Evolutionary conservation across 2,329 filamentous ascomycete genomes (phyloP), one percentile per base, ranked within the genome.

Genomic region (Epicoccum sorghinum): DNA sequence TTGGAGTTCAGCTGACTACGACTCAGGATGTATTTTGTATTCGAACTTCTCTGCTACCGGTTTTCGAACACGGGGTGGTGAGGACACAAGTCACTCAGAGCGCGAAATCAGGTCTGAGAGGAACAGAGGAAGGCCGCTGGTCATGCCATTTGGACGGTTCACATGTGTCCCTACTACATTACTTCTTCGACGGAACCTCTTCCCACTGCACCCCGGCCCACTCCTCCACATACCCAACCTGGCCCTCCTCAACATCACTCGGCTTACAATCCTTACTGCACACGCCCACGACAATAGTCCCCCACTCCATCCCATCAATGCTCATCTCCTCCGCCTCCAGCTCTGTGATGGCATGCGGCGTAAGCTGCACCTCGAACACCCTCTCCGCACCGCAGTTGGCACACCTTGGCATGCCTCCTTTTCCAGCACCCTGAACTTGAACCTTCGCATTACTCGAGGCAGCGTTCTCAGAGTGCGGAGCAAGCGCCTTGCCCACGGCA

Each of bases 201-300:
- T 99, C 95, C 95, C 93, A 99, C 76, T 99, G 95, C 60, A 98
- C 95, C 6, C 93, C 95, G n/a, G 85, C 87, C 93, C 95, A 99
- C 76, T 99, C 95, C 79, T 98, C 95, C 14, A 92, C 68, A 76
- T 96, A 98, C 1, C 88, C 90, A 0, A 87, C 84, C 67, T 86
- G 82, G 4, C 86, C 89, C 32, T 82, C 79, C 10, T 76, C 74
- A 6, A 86, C 81, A 0, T 83, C 83, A 5, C 74, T 74, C 13
- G 86, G 84, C 66, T 83, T 80, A 71, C 95, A 98, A 73, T 98
- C 91, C 69, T 78, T 84, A 61, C 83, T 85, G 73, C 95, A 99
- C 7, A 96, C 91, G 0, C 86, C 92, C 33, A 98, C 80, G 53
- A 99, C 86, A 7, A 99, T 83, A 0, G 92, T 98, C 0, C 93